Percentiles rank a stretch among this genome's conserved stretches.
phyloP scores from a whole-genome alignment of 2,329 filamentous ascomycete genomes.

The Pseudogymnoascus sp. region DNA sequence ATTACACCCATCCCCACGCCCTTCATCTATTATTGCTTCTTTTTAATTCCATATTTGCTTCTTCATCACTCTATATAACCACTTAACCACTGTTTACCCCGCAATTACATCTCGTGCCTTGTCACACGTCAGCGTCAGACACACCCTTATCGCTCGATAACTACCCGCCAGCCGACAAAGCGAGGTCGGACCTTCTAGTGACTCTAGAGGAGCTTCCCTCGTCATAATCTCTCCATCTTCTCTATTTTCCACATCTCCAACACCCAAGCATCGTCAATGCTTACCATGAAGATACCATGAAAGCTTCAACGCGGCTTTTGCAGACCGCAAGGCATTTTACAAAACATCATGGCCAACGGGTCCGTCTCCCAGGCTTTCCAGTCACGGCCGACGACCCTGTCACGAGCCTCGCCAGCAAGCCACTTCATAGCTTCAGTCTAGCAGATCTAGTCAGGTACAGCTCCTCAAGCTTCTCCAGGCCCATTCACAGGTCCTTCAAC shows the following conservation, averaged over 20 bases:
- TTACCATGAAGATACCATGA: conserved; percentile 40
- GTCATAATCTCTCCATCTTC: not conserved
- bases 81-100: not conserved
- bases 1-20: not conserved
- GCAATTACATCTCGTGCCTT: not conserved
- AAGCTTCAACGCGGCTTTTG: conserved; percentile 31
- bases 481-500: not conserved
- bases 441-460: conserved; percentile 78
- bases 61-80: not conserved
- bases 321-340: conserved; percentile 23
- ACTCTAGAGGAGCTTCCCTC: not conserved
- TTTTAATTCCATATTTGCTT: not conserved
- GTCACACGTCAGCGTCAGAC: not conserved
- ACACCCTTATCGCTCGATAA: not conserved
- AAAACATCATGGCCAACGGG: not conserved
- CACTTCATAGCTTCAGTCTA: conserved; percentile 73
- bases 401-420: conserved; percentile 64
- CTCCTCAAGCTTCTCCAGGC: conserved; percentile 2
- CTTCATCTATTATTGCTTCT: not conserved
- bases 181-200: not conserved
- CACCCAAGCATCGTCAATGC: not conserved
- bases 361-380: conserved; percentile 36
- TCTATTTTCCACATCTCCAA: not conserved
- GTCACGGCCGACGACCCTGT: conserved; percentile 66
- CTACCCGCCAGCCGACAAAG: not conserved